Conservation (phyloP, 2,329 filamentous ascomycete species). For the Ceratocystis cacaofunesta region DNA sequence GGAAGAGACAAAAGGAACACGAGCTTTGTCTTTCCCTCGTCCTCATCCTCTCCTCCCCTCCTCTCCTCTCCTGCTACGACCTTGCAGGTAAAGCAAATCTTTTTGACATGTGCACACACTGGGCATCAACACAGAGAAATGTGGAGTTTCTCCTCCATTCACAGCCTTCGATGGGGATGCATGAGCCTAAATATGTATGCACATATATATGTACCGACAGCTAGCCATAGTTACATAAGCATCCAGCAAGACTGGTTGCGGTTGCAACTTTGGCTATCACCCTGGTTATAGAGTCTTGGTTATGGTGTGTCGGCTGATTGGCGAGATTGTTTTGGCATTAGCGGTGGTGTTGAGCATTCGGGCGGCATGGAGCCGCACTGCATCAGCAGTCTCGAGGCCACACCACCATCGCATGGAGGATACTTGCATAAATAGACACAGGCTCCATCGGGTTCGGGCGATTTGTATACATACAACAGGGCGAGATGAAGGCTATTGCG, state of each 20-base stretch:
- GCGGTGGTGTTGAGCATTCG: not conserved
- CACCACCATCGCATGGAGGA: not conserved
- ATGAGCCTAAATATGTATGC: too few relatives aligned
- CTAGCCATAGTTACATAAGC: not conserved
- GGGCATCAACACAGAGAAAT: conserved; percentile 5
- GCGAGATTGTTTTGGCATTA: not conserved
- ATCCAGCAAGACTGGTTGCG: too few relatives aligned
- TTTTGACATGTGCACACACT: conserved; percentile 1
- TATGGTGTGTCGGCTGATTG: not conserved
- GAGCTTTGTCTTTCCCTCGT: not conserved
- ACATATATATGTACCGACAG: too few relatives aligned
- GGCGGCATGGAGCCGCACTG: not conserved
- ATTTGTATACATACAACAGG: not conserved
- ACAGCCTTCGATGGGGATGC: too few relatives aligned
- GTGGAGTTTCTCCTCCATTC: conserved; percentile 1
- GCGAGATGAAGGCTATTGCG: not conserved
- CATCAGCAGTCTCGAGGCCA: not conserved
- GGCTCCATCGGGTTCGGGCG: not conserved
- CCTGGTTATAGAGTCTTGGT: not conserved
- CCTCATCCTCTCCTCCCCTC: not conserved
- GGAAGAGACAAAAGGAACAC: not conserved
- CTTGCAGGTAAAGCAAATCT: not conserved
- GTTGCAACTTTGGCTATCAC: not conserved
- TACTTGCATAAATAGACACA: not conserved
- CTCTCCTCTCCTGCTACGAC: not conserved